phyloP scores from a whole-genome alignment of 805 yeast species.

The Candida silvatica region DNA sequence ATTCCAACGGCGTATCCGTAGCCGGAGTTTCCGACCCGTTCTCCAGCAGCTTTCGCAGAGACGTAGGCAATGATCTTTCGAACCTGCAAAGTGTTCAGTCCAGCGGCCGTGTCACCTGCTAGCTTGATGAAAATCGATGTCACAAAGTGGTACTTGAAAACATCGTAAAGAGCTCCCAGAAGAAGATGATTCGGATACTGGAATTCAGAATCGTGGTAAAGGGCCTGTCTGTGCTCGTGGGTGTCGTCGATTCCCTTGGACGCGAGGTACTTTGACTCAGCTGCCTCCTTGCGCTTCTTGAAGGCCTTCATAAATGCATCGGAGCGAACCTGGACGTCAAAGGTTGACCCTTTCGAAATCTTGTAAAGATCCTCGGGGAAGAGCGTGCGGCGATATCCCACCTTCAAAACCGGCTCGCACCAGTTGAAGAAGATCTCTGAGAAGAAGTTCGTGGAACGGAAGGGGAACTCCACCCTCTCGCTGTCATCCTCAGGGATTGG shows the following conservation, averaged over 20 bases:
- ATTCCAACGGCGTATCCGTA: conserved; percentile 73
- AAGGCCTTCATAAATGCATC: conserved; percentile 28
- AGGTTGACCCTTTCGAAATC: conserved; percentile 28
- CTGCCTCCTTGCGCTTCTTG: conserved; percentile 20
- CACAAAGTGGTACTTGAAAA: conserved; percentile 39
- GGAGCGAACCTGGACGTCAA: conserved; percentile 33
- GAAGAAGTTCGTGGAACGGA: conserved; percentile 28
- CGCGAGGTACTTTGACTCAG: conserved; percentile 24
- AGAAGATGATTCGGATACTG: conserved; percentile 36
- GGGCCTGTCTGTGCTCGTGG: conserved; percentile 25
- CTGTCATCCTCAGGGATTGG: conserved; percentile 39
- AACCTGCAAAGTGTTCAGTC: conserved; percentile 60
- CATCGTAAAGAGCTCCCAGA: conserved; percentile 36
- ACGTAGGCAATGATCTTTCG: conserved; percentile 58
- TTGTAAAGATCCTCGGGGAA: conserved; percentile 55
- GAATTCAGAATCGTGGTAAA: conserved; percentile 28
- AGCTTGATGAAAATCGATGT: conserved; percentile 33
- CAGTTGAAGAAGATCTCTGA: conserved; percentile 51
- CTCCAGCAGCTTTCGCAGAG: conserved; percentile 37
- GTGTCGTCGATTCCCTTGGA: conserved; percentile 24
- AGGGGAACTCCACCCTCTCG: conserved; percentile 42
- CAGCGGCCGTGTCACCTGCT: conserved; percentile 37
- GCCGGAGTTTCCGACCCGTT: conserved; percentile 44
- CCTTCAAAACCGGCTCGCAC: conserved; percentile 53
- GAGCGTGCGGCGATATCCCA: conserved; percentile 66